These are phyloP conservation scores for Xylaria sp. DNA, from an alignment of 2,329 filamentous ascomycete genomes.

Conservation along the genomic window DNA sequence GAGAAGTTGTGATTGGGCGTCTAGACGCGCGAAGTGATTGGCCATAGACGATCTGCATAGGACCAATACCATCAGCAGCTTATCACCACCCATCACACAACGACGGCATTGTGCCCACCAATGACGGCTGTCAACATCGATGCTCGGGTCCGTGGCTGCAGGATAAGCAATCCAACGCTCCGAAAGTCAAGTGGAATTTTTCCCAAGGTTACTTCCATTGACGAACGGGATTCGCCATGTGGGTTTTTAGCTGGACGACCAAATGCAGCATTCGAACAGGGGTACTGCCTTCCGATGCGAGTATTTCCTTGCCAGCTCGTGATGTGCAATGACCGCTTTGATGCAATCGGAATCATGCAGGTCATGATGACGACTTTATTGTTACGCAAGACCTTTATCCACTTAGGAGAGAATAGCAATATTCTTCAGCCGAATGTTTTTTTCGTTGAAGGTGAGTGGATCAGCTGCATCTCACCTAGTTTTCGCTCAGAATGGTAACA, in stretches of 20 bases:
- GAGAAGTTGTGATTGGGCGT: slow-evolving; percentile 52
- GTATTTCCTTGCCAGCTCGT: slow-evolving; percentile 32
- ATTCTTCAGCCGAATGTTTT: slow-evolving; percentile 24
- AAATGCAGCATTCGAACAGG: slow-evolving; percentile 30
- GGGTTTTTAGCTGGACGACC: slow-evolving; percentile 14
- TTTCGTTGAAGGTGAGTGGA: slow-evolving; percentile 13
- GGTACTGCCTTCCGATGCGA: slow-evolving; percentile 23
- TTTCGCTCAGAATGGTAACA: slow-evolving; percentile 10
- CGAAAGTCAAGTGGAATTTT: slow-evolving; percentile 20
- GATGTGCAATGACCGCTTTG: slow-evolving; percentile 22
- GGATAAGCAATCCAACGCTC: slow-evolving; percentile 33
- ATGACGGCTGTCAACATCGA: slow-evolving; percentile 38
- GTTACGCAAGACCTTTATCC: slow-evolving; percentile 30
- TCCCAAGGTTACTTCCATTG: slow-evolving; percentile 16
- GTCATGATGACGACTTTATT: slow-evolving; percentile 22
- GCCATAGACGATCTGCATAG: slow-evolving; percentile 46
- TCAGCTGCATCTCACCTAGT: slow-evolving; percentile 6
- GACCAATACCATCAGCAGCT: slow-evolving; percentile 48
- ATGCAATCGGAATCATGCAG: slow-evolving; percentile 31
- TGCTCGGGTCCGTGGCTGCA: slow-evolving; percentile 42
- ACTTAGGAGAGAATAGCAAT: slow-evolving; percentile 36
- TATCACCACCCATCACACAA: slow-evolving; percentile 50
- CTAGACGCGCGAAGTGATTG: slow-evolving; percentile 52
- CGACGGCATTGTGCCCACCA: slow-evolving; percentile 42
- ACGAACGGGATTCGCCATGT: slow-evolving; percentile 28